phyloP scores from a whole-genome alignment of 495 filamentous ascomycete species.

The Talaromyces borbonicus region DNA sequence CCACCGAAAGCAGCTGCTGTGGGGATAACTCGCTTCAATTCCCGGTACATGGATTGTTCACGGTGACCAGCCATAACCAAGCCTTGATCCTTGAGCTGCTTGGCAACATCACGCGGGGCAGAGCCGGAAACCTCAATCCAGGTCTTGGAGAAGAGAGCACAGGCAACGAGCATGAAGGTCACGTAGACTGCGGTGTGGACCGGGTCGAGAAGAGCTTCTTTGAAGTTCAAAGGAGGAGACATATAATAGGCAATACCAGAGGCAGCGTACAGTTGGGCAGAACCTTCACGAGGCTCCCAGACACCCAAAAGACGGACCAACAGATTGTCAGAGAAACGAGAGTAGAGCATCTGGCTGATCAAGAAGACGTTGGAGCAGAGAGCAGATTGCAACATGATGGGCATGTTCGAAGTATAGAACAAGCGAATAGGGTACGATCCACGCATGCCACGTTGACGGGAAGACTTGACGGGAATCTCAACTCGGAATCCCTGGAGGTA shows the following conservation, averaged over 20 bases:
- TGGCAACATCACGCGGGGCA: conserved; percentile 93
- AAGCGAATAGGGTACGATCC: conserved; percentile 66
- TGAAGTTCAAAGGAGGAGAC: conserved; percentile 96
- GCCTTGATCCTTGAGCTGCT: conserved; percentile 99
- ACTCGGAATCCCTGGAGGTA: conserved; percentile 99
- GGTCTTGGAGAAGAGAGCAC: conserved; percentile 98
- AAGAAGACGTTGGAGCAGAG: conserved; percentile 98
- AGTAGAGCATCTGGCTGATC: conserved; percentile 98
- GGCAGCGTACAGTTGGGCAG: conserved; percentile 83
- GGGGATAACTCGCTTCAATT: conserved; percentile 97
- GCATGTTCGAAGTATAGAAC: conserved; percentile 65
- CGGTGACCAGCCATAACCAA: conserved; percentile 99
- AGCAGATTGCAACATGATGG: conserved; percentile 98
- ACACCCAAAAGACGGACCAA: conserved; percentile 93
- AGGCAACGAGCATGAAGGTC: conserved; percentile 92
- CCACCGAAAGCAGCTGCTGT: conserved; percentile 97
- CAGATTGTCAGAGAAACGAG: conserved; percentile 95
- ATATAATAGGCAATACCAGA: conserved; percentile 98
- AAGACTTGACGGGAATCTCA: conserved; percentile 99
- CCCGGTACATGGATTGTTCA: conserved; percentile 99
- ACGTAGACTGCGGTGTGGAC: conserved; percentile 96
- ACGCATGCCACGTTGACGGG: conserved; percentile 95
- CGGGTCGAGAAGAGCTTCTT: conserved; percentile 88
- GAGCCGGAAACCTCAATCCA: conserved; percentile 99
- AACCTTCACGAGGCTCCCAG: conserved; percentile 96